These are phyloP conservation scores for Prunella vulgaris DNA, from an alignment of 257 asterid species.

Conservation along the genomic window DNA sequence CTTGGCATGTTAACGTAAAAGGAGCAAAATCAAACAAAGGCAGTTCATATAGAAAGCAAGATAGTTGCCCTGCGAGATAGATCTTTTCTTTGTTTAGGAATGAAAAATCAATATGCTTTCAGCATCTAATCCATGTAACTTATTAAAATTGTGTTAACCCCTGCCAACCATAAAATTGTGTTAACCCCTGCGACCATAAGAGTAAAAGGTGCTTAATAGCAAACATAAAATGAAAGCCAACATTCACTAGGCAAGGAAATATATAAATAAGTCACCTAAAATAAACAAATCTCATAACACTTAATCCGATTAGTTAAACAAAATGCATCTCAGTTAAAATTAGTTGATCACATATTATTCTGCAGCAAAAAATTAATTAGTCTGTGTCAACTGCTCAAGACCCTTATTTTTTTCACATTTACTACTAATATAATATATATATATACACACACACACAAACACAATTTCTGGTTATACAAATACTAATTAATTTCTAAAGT, in stretches of 20 bases:
- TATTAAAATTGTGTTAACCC: neutral
- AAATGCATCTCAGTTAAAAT: neutral
- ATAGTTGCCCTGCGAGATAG: neutral
- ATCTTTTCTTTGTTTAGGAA: constrained; percentile 5
- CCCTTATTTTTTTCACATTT: neutral
- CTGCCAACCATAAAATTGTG: no score
- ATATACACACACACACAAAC: no score
- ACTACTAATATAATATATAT: neutral
- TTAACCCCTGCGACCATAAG: neutral
- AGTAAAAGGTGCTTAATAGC: neutral
- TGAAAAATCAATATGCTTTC: neutral
- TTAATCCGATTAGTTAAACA: neutral
- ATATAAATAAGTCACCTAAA: neutral
- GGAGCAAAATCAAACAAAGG: neutral
- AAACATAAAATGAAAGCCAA: constrained; percentile 6
- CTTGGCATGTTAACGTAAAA: neutral
- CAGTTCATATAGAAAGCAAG: neutral
- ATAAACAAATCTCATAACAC: neutral
- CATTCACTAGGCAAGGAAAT: neutral
- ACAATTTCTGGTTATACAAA: no score
- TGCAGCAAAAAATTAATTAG: neutral
- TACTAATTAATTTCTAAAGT: no score
- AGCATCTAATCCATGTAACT: neutral
- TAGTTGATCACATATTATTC: neutral
- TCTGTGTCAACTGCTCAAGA: constrained; percentile 12